Percentiles rank a stretch among this genome's conserved stretches.
Conservation (phyloP, 139 green algal species). For the Chlorella sp. region DNA sequence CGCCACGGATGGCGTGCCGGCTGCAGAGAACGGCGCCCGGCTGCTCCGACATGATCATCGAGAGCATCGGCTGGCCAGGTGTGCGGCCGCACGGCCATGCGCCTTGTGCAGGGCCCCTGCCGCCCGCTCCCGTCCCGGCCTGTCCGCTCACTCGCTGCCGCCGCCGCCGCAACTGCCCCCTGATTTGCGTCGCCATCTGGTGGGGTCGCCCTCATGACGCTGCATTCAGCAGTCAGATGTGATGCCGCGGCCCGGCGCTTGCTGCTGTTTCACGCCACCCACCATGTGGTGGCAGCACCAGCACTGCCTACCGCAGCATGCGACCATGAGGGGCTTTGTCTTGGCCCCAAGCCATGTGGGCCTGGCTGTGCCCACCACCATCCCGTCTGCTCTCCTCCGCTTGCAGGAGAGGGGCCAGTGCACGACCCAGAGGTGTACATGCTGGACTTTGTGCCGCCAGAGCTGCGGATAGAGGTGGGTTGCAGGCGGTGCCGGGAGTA, state of each 20-base stretch:
- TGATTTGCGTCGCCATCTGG: too few relatives aligned
- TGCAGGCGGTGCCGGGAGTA: too few relatives aligned
- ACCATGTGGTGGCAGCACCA: neutral
- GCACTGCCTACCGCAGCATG: neutral
- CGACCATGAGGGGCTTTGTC: neutral
- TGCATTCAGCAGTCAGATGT: too few relatives aligned
- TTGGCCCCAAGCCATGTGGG: too few relatives aligned
- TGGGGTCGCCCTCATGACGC: too few relatives aligned
- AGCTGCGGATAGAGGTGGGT: slow-evolving; percentile 39
- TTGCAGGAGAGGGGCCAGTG: slow-evolving; percentile 14
- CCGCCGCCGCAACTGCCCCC: neutral
- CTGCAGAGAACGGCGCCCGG: slow-evolving; percentile 16
- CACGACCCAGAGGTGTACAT: slow-evolving; percentile 47
- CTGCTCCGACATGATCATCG: slow-evolving; percentile 26
- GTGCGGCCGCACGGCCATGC: neutral
- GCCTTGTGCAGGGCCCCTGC: neutral
- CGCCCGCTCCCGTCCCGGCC: neutral
- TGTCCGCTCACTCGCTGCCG: neutral
- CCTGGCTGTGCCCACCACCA: too few relatives aligned
- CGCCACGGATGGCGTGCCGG: slow-evolving; percentile 9
- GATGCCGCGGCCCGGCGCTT: neutral
- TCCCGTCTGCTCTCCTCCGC: neutral
- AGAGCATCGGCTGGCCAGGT: slow-evolving; percentile 37
- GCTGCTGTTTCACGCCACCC: neutral
- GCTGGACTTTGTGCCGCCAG: slow-evolving; percentile 39